These are phyloP conservation scores for Trichaptum fuscoviolaceum DNA, from an alignment of 768 basidiomycete species.

Conservation along the genomic window DNA sequence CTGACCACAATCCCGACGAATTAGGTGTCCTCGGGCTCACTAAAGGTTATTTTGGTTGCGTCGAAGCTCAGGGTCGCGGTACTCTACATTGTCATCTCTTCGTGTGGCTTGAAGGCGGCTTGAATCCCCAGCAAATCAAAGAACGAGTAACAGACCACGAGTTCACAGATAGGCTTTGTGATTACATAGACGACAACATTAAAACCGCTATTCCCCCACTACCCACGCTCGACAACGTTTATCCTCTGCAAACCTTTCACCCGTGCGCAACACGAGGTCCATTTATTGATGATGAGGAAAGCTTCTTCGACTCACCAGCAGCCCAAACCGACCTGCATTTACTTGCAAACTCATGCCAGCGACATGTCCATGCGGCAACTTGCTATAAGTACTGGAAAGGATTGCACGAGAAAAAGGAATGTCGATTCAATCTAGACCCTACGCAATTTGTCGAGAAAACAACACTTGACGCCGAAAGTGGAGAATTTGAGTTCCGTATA, in stretches of 20 bases:
- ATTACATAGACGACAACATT: slow-evolving; percentile 24
- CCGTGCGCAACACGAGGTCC: slow-evolving; percentile 17
- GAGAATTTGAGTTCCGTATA: slow-evolving; percentile 25
- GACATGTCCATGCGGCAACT: slow-evolving; percentile 27
- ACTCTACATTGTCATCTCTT: slow-evolving; percentile 39
- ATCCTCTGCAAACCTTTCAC: slow-evolving; percentile 13
- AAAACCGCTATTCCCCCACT: slow-evolving; percentile 20
- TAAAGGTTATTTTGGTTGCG: slow-evolving; percentile 34
- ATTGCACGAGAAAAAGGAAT: slow-evolving; percentile 16
- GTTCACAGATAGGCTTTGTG: slow-evolving; percentile 18
- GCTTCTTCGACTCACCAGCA: neutral
- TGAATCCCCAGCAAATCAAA: slow-evolving; percentile 27
- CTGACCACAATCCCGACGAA: slow-evolving; percentile 7
- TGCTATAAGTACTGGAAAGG: slow-evolving; percentile 35
- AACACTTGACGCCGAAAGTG: slow-evolving; percentile 26
- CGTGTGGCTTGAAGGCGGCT: slow-evolving; percentile 32
- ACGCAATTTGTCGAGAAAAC: slow-evolving; percentile 12
- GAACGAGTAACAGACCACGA: slow-evolving; percentile 11
- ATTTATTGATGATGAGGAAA: too few species aligned
- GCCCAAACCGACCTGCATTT: slow-evolving; percentile 19
- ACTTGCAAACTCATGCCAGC: slow-evolving; percentile 23
- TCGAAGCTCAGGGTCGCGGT: too few species aligned
- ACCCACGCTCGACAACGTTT: slow-evolving; percentile 5
- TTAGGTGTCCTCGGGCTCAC: slow-evolving; percentile 30
- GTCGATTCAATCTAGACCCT: slow-evolving; percentile 27